A percentile compares a stretch with the other conserved stretches of the same genome.
Conservation (phyloP, 2,329 filamentous ascomycete species). For the Diaporthe sp. region DNA sequence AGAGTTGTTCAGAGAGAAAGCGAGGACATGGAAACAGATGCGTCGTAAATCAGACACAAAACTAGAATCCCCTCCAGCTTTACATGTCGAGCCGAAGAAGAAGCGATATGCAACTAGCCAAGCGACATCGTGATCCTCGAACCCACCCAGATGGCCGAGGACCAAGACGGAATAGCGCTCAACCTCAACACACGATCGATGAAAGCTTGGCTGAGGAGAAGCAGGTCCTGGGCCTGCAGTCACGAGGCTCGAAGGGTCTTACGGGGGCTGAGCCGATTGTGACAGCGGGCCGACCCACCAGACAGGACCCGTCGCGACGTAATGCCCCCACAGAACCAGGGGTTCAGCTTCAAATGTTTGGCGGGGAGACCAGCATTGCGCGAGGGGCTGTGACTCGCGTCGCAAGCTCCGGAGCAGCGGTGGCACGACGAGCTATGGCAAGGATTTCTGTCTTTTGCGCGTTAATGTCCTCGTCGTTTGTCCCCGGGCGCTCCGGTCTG, state of each 20-base stretch:
- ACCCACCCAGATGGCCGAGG: not conserved
- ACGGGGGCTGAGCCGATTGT: conserved; percentile 15
- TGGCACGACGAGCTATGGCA: not conserved
- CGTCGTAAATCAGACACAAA: not conserved
- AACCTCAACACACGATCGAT: not conserved
- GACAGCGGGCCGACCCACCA: conserved; percentile 23
- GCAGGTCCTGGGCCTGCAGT: not conserved
- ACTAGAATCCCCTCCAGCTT: no score
- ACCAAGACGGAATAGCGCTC: not conserved
- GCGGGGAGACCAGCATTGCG: conserved; percentile 3
- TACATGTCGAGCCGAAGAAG: not conserved
- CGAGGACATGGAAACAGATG: not conserved
- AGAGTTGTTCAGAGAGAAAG: no score
- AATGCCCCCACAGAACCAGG: conserved; percentile 22
- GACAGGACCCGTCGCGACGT: conserved; percentile 17
- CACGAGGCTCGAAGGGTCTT: conserved; percentile 11
- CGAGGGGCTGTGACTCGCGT: conserved; percentile 26
- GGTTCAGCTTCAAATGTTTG: conserved; percentile 20
- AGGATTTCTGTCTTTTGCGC: not conserved
- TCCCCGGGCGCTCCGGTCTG: not conserved
- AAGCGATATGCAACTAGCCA: not conserved
- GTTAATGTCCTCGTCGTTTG: not conserved
- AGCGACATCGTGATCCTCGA: not conserved
- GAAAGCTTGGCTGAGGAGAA: not conserved
- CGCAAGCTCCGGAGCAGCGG: not conserved